A percentile compares a stretch with the other conserved stretches of the same genome.
These are phyloP conservation scores for Chytridium lagenaria DNA, from an alignment of 371 early-diverging fungal genomes.

Conservation along the genomic window DNA sequence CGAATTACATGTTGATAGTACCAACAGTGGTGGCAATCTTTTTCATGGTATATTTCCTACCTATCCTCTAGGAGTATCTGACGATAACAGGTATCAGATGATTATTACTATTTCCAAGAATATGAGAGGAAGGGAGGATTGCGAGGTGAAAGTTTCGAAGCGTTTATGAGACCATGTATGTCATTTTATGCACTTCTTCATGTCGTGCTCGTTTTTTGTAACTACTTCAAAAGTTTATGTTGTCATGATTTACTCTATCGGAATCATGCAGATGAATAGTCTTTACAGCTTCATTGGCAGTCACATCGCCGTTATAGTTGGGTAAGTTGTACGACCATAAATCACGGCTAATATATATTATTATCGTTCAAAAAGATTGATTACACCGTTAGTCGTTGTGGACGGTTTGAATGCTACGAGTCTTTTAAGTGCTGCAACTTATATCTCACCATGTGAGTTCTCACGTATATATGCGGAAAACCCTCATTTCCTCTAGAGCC, in stretches of 20 bases:
- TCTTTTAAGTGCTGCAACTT: neutral
- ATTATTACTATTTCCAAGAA: neutral
- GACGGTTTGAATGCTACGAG: too few species aligned
- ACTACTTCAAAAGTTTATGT: neutral
- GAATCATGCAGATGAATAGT: too few species aligned
- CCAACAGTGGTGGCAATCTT: too few species aligned
- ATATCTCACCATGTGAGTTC: neutral
- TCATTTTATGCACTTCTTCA: neutral
- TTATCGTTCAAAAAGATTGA: too few species aligned
- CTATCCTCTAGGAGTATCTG: too few species aligned
- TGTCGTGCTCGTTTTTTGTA: neutral
- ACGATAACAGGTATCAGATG: neutral
- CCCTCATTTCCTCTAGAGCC: neutral
- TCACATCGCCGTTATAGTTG: too few species aligned
- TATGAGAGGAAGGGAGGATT: neutral
- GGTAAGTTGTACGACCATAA: too few species aligned
- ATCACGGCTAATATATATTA: too few species aligned
- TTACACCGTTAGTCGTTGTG: too few species aligned
- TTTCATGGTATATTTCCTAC: too few species aligned
- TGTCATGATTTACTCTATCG: neutral
- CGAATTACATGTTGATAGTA: too few species aligned
- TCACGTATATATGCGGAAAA: neutral
- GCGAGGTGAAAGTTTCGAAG: neutral
- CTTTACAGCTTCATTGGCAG: too few species aligned
- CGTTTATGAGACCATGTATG: constrained; percentile 7